phyloP scores from a whole-genome alignment of 805 yeast species.

The Isabelozyma gotoi region DNA sequence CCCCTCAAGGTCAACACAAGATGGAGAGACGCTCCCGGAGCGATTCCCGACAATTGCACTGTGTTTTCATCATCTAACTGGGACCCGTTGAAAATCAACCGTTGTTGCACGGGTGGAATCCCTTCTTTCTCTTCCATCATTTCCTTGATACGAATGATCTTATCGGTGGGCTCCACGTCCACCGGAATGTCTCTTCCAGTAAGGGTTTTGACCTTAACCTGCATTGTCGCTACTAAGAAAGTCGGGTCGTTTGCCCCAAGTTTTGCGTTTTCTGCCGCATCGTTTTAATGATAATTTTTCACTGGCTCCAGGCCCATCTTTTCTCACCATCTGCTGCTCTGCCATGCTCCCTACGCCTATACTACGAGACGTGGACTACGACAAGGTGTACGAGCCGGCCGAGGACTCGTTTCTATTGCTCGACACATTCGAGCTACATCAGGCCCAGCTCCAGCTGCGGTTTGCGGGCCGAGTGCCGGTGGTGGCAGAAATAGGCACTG shows the following conservation, averaged over 20 bases:
- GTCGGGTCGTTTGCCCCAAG: too few relatives aligned
- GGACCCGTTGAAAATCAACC: slow-evolving; percentile 85
- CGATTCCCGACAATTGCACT: slow-evolving; percentile 69
- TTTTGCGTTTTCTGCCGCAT: too few relatives aligned
- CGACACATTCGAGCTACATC: slow-evolving; percentile 73
- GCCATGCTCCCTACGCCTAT: slow-evolving; percentile 83
- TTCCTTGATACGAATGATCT: slow-evolving; percentile 77
- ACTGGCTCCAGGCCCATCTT: neutral
- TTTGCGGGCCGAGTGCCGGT: slow-evolving; percentile 39
- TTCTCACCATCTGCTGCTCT: neutral
- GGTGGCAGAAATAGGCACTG: slow-evolving; percentile 85
- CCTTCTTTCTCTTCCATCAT: slow-evolving; percentile 95
- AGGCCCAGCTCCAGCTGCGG: slow-evolving; percentile 24
- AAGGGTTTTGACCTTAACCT: slow-evolving; percentile 71
- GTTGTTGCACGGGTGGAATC: slow-evolving; percentile 93
- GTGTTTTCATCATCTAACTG: slow-evolving; percentile 87
- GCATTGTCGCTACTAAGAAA: slow-evolving; percentile 53
- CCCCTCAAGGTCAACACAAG: slow-evolving; percentile 92
- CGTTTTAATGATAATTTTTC: too few relatives aligned
- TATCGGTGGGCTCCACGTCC: slow-evolving; percentile 69
- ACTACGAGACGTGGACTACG: slow-evolving; percentile 53
- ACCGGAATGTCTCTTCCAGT: slow-evolving; percentile 83
- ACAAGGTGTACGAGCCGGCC: slow-evolving; percentile 89
- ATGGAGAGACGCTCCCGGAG: slow-evolving; percentile 85
- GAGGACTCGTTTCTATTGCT: slow-evolving; percentile 87